Evolutionary conservation across 2,329 filamentous ascomycete species (phyloP), one percentile per base, ranked within the genome.

Genomic region (Ceratocystis ficicola): DNA sequence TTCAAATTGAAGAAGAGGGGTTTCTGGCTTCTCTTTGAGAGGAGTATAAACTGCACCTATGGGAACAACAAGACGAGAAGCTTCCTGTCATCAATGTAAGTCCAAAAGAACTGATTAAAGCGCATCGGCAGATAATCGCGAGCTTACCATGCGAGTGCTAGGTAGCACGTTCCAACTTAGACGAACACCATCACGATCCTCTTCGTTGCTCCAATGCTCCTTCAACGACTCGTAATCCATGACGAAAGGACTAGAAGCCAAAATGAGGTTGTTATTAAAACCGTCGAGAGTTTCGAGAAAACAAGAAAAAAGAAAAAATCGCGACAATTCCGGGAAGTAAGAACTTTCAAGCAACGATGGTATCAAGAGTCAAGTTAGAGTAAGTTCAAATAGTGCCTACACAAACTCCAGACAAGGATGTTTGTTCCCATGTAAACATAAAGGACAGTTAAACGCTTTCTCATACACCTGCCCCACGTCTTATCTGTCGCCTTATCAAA

Each of bases 141-240:
- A 52, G 7, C 83, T 72, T 72, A 90, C 92, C 91, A 99, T 96
- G 75, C 94, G 90, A 73, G 93, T 93, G 80, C 92, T 96, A 62
- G 94, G 94, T 73, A 99, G 95, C 68, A 95, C 95, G 75, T 99
- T 99, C 94, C 94, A 99, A 78, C 93, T 96, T 70, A 99, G 82
- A 69, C 94, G 87, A 73, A 97, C 85, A 68, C 94, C 94, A 85
- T 99, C 94, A 71, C 90, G 86, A 74, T 99, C 94, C 80, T 99
- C 94, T 67, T 95, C 87, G 76, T 96, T 91, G 73, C 87, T 90
- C 92, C 92, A 96, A 79, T 93, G 88, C 77, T 96, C 92, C 79
- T 96, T 96, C 71, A 95, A 79, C 71, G 86, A 83, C 76, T 96
- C 92, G 81, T 90, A 95, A 75, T 96, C 92, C 91, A 96, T 96